A percentile compares a stretch with the other conserved stretches of the same genome.
Conservation (phyloP, 1,284 basidiomycete genomes). For the Ustilago xerochloae region DNA sequence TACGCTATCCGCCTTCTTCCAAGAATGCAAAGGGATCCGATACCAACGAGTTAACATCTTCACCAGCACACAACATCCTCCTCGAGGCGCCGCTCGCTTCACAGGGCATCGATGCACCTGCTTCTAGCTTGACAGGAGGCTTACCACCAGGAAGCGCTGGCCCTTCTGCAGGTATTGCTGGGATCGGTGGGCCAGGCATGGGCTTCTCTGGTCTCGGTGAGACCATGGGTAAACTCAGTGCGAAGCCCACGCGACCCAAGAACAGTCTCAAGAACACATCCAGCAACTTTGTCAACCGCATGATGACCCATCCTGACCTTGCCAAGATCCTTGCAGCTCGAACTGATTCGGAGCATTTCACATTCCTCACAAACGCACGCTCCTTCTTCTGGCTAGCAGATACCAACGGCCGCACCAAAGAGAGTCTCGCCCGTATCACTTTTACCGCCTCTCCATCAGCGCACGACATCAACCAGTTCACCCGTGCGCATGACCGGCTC, state of each 20-base stretch:
- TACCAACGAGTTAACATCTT: constrained; percentile 5
- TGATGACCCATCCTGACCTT: constrained; percentile 82
- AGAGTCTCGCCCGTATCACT: constrained; percentile 81
- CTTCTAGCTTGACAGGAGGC: constrained; percentile 49
- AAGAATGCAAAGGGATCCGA: constrained; percentile 28
- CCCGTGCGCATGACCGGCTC: constrained; percentile 79
- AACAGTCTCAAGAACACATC: constrained; percentile 87
- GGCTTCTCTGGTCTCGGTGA: constrained; percentile 46
- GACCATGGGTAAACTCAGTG: constrained; percentile 42
- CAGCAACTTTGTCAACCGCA: constrained; percentile 86
- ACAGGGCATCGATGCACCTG: constrained; percentile 59
- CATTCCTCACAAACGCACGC: constrained; percentile 57
- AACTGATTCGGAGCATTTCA: constrained; percentile 73
- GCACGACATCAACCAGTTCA: constrained; percentile 83
- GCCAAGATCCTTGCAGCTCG: constrained; percentile 75
- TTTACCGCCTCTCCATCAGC: constrained; percentile 82
- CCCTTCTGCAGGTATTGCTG: constrained; percentile 43
- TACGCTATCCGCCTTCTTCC: constrained; percentile 24
- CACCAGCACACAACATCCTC: constrained; percentile 23
- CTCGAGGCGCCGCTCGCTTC: constrained; percentile 50
- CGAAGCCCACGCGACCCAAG: constrained; percentile 76
- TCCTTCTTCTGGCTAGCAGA: constrained; percentile 59
- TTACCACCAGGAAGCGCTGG: constrained; percentile 32
- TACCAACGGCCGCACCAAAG: constrained; percentile 47
- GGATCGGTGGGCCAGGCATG: constrained; percentile 44